Evolutionary conservation across 495 filamentous ascomycete genomes (phyloP).

Genomic region (Hypomontagnella monticulosa): DNA sequence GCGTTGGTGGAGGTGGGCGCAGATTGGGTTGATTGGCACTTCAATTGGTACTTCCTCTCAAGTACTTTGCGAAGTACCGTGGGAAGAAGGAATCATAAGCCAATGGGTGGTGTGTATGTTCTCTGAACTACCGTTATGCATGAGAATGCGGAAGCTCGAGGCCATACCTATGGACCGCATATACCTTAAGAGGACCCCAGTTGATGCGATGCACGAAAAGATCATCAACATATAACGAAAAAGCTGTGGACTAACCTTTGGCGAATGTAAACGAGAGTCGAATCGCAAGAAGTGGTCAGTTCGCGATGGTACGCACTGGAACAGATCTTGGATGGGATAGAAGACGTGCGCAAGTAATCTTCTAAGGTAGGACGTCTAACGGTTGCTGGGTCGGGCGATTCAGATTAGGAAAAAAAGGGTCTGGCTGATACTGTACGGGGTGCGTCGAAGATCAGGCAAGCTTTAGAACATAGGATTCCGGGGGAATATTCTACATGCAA

Average conservation of each 20-base stretch:
- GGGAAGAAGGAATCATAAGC: slow-evolving; percentile 7
- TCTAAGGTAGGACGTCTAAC: slow-evolving; percentile 24
- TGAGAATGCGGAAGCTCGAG: slow-evolving; percentile 25
- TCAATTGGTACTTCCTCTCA: slow-evolving; percentile 22
- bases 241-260: slow-evolving; percentile 19
- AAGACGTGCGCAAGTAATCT: slow-evolving; percentile 32
- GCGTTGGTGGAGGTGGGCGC: slow-evolving; percentile 22
- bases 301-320: slow-evolving; percentile 35
- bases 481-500: slow-evolving; percentile 22
- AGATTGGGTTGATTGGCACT: slow-evolving; percentile 29
- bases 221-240: slow-evolving; percentile 2
- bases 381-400: slow-evolving; percentile 32
- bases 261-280: slow-evolving; percentile 28
- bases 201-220: too few relatives aligned
- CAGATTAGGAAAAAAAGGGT: slow-evolving; percentile 33
- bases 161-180: slow-evolving; percentile 12
- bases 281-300: slow-evolving; percentile 38
- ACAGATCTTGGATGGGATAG: slow-evolving; percentile 33
- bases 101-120: slow-evolving; percentile 25
- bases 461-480: slow-evolving; percentile 19
- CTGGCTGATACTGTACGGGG: background rate
- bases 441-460: slow-evolving; percentile 28
- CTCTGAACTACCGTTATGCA: slow-evolving; percentile 33
- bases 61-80: slow-evolving; percentile 22
- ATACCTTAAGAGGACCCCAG: background rate